Evolutionary conservation across 176 grass and related monocot genomes (phyloP).

Genomic region (Leersia perrieri): DNA sequence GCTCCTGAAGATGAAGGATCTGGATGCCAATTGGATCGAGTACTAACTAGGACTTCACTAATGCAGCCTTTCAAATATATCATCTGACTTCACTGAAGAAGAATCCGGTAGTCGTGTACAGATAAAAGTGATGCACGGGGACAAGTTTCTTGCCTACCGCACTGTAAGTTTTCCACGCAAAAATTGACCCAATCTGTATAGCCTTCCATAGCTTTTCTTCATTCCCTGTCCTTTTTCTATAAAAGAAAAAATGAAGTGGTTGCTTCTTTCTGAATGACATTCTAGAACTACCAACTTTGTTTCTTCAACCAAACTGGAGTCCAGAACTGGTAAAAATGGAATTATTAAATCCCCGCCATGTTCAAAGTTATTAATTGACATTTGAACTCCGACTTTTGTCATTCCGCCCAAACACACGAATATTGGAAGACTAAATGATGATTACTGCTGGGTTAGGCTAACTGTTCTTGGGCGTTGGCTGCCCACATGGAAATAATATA

Average conservation of each 20-base stretch:
- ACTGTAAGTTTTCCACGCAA: not conserved
- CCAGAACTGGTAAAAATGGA: not conserved
- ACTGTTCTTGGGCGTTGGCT: not conserved
- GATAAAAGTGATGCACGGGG: not conserved
- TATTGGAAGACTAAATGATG: not conserved
- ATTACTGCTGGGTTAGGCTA: not conserved
- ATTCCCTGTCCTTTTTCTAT: not conserved
- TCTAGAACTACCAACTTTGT: conserved; percentile 6
- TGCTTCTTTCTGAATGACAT: not conserved
- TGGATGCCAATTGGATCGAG: conserved; percentile 75
- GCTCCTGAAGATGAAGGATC: conserved; percentile 76
- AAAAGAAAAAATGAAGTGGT: not conserved
- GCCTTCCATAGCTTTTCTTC: not conserved
- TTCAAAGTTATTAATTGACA: not conserved
- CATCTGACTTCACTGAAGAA: not conserved
- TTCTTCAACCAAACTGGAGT: not conserved
- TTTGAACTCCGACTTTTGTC: not conserved
- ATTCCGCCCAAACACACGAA: not conserved
- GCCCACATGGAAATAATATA: not conserved
- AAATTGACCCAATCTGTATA: not conserved
- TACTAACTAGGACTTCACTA: conserved; percentile 9
- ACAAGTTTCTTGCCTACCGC: not conserved
- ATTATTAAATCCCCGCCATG: not conserved
- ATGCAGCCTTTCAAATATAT: not conserved
- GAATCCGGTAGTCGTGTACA: conserved; percentile 15